A percentile compares a stretch with the other conserved stretches of the same genome.
phyloP scores from a whole-genome alignment of 2,329 filamentous ascomycete species.

The Fusarium domesticum region DNA sequence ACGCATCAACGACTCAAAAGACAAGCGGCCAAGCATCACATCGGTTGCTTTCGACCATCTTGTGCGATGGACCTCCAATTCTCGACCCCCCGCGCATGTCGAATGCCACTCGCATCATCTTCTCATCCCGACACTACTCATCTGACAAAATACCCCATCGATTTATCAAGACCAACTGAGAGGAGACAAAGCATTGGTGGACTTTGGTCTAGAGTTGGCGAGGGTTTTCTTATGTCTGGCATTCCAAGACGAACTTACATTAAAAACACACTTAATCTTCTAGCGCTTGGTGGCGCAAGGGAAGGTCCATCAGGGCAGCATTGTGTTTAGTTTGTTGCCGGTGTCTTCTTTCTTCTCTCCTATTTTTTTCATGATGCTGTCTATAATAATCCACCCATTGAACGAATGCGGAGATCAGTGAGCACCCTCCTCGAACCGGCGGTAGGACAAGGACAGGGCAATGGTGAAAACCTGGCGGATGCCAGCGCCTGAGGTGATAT shows the following conservation, averaged over 20 bases:
- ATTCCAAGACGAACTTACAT: constrained; percentile 36
- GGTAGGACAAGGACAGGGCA: constrained; percentile 5
- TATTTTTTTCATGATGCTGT: constrained; percentile 30
- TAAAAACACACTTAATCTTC: constrained; percentile 36
- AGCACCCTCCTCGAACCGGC: constrained; percentile 3
- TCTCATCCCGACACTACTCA: neutral
- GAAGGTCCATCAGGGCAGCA: constrained; percentile 38
- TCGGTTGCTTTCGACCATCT: neutral
- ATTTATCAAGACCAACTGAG: neutral
- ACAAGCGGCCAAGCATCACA: neutral
- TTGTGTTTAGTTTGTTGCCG: constrained; percentile 36
- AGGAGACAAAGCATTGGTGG: constrained; percentile 16
- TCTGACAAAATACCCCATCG: neutral
- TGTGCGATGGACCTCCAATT: neutral
- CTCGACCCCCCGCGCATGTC: neutral
- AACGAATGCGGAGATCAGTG: constrained; percentile 21
- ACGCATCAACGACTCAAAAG: neutral
- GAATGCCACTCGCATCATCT: neutral
- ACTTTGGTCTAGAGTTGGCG: constrained; percentile 21
- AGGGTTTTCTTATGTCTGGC: constrained; percentile 32
- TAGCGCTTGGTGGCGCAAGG: constrained; percentile 41
- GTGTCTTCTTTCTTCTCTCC: constrained; percentile 26
- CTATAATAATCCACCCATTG: constrained; percentile 30
- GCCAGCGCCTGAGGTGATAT: constrained; percentile 11
- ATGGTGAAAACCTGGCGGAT: constrained; percentile 5